Percentiles rank a stretch among this genome's conserved stretches.
These are phyloP conservation scores for Leptodontidium sp. DNA, from an alignment of 2,329 filamentous ascomycete genomes.

Conservation along the genomic window DNA sequence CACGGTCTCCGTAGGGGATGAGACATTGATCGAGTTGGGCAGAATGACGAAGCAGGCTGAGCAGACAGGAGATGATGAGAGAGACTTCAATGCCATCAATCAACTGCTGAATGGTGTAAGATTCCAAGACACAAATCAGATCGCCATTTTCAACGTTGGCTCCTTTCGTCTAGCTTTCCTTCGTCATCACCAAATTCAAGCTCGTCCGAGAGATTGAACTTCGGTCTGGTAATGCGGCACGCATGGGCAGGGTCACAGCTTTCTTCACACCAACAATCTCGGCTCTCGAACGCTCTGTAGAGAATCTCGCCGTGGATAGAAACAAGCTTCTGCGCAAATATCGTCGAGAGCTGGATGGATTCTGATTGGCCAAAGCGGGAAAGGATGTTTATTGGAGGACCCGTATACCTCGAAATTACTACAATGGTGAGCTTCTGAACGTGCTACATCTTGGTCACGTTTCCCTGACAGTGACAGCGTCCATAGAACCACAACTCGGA, in stretches of 20 bases:
- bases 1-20: not conserved
- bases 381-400: not conserved
- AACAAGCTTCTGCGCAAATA: not conserved
- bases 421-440: no score
- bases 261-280: slow-evolving; percentile 1
- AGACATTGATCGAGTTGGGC: not conserved
- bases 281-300: not conserved
- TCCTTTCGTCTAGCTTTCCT: not conserved
- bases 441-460: no score
- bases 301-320: not conserved
- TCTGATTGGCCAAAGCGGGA: not conserved
- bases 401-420: no score
- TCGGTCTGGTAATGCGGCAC: not conserved
- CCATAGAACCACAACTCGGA: no score
- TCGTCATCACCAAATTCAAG: slow-evolving; percentile 12
- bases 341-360: not conserved
- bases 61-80: not conserved
- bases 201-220: slow-evolving; percentile 7
- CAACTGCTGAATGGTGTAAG: slow-evolving; percentile 6
- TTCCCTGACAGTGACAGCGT: no score
- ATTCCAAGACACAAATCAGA: no score
- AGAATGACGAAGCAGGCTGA: not conserved
- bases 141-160: no score
- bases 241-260: not conserved
- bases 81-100: not conserved